phyloP scores from a whole-genome alignment of 495 filamentous ascomycete species.

The Talaromyces nanjingensis region DNA sequence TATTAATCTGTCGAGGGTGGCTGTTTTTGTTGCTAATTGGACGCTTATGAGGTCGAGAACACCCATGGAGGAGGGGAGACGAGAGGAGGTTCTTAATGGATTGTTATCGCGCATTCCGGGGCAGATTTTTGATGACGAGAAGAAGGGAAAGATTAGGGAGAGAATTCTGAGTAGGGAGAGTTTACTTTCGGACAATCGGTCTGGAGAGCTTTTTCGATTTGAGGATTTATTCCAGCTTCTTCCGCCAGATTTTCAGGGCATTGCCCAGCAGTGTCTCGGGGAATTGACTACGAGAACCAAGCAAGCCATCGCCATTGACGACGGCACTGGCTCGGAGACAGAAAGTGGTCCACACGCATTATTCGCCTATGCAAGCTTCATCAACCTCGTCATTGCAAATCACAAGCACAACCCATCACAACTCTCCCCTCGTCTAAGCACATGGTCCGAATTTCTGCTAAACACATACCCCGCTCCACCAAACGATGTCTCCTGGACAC shows the following conservation, averaged over 20 bases:
- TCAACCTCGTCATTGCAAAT: constrained; percentile 18
- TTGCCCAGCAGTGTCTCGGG: constrained; percentile 20
- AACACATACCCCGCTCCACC: constrained; percentile 27
- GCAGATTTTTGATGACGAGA: constrained; percentile 24
- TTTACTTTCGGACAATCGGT: constrained; percentile 20
- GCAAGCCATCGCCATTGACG: constrained; percentile 17
- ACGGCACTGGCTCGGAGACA: neutral
- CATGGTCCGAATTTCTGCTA: constrained; percentile 32
- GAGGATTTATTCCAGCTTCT: constrained; percentile 27
- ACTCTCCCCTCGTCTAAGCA: constrained; percentile 25
- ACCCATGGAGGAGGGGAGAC: constrained; percentile 21
- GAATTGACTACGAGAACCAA: constrained; percentile 15
- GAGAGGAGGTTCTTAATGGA: constrained; percentile 22
- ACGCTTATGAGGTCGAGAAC: constrained; percentile 26
- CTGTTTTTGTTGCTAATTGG: constrained; percentile 35
- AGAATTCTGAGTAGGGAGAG: constrained; percentile 32
- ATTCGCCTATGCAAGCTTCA: constrained; percentile 23
- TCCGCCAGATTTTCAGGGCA: constrained; percentile 22
- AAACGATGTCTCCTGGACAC: constrained; percentile 20
- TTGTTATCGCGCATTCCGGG: constrained; percentile 27
- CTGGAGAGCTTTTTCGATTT: constrained; percentile 32
- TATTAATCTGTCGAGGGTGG: constrained; percentile 32
- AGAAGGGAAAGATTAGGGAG: constrained; percentile 24
- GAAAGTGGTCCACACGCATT: constrained; percentile 11
- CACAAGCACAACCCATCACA: constrained; percentile 8